phyloP scores from a whole-genome alignment of 495 filamentous ascomycete species.

The Hypoxylon trugodes region DNA sequence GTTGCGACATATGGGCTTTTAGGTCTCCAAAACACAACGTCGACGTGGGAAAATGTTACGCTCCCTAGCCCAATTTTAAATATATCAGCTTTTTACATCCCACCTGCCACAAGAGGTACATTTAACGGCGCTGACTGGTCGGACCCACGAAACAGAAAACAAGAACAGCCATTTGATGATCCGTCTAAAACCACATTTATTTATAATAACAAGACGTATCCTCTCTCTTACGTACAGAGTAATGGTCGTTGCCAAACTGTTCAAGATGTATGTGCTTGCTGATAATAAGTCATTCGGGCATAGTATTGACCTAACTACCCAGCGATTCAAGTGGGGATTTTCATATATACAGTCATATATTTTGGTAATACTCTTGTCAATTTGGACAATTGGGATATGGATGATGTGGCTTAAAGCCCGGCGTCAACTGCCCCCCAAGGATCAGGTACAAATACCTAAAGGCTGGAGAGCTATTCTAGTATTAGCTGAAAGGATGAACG shows the following conservation, averaged over 20 bases:
- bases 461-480: constrained; percentile 22
- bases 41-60: neutral
- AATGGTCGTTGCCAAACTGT: constrained; percentile 26
- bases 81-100: constrained; percentile 24
- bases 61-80: constrained; percentile 17
- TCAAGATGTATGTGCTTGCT: constrained; percentile 8
- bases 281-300: too few species aligned
- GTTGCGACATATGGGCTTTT: constrained; percentile 8
- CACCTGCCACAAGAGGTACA: neutral
- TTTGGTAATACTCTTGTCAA: neutral
- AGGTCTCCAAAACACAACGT: constrained; percentile 4
- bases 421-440: constrained; percentile 14
- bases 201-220: constrained; percentile 24
- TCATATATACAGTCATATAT: constrained; percentile 26
- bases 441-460: constrained; percentile 10
- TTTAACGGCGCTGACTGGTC: neutral
- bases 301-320: neutral
- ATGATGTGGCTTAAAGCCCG: constrained; percentile 23
- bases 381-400: constrained; percentile 27
- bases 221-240: neutral
- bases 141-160: neutral
- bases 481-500: constrained; percentile 22
- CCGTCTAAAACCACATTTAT: constrained; percentile 2
- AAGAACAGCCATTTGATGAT: neutral
- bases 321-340: constrained; percentile 31